Conservation (phyloP, 371 early-diverging fungal species). For the Chytridium lagenaria region DNA sequence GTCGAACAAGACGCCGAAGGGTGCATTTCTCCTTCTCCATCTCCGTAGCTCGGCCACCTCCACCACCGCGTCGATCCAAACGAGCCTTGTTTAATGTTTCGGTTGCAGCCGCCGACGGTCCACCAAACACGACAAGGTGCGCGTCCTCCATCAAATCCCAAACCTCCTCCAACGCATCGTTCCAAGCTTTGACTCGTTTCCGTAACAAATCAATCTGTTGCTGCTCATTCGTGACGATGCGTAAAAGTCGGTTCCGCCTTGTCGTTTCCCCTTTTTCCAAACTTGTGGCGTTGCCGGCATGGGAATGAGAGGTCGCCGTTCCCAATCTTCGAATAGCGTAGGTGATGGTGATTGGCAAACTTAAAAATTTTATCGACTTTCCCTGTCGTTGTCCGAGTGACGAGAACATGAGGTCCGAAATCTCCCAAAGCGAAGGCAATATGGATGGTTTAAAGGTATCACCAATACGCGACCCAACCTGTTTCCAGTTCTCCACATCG, state of each 20-base stretch:
- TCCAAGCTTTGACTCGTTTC: background rate
- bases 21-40: background rate
- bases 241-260: background rate
- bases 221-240: background rate
- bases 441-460: background rate
- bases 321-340: slow-evolving; percentile 23
- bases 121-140: background rate
- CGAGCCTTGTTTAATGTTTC: too few species aligned
- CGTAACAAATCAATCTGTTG: background rate
- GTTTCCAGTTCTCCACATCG: background rate
- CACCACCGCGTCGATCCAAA: background rate
- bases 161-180: background rate
- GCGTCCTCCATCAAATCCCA: background rate
- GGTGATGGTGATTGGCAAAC: slow-evolving; percentile 22
- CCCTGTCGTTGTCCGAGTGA: background rate
- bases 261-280: too few species aligned
- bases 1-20: background rate
- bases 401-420: background rate
- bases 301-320: background rate
- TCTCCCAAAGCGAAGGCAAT: background rate
- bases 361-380: background rate
- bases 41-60: background rate
- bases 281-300: too few species aligned
- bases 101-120: too few species aligned
- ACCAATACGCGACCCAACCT: background rate